These are phyloP conservation scores for Pyrenochaeta sp. DNA, from an alignment of 2,329 filamentous ascomycete genomes.

Conservation along the genomic window DNA sequence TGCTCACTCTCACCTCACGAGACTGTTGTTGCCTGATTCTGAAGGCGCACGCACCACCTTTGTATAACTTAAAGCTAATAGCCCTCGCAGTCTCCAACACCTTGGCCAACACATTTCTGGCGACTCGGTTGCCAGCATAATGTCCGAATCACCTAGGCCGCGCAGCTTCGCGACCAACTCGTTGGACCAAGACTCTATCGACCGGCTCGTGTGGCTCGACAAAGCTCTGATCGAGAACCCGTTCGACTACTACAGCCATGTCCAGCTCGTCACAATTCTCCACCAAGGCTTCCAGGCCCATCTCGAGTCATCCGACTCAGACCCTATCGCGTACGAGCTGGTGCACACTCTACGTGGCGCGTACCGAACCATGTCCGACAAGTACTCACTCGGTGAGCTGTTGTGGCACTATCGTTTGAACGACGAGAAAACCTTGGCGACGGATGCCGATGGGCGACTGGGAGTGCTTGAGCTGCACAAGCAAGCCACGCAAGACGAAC, in stretches of 20 bases:
- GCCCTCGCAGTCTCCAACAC: constrained; percentile 30
- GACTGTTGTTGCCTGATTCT: constrained; percentile 25
- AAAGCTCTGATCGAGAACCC: constrained; percentile 55
- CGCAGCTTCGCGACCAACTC: constrained; percentile 53
- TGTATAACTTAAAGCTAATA: constrained; percentile 14
- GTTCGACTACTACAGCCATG: constrained; percentile 58
- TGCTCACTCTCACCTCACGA: constrained; percentile 27
- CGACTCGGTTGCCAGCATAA: constrained; percentile 55
- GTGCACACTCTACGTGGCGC: constrained; percentile 57
- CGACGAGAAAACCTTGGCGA: constrained; percentile 69
- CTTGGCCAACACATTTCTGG: constrained; percentile 51
- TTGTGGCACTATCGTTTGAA: constrained; percentile 80
- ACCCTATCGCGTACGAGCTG: constrained; percentile 54
- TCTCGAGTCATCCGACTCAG: constrained; percentile 34
- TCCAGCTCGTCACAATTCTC: constrained; percentile 56
- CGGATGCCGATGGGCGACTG: constrained; percentile 71
- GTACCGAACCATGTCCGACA: constrained; percentile 66
- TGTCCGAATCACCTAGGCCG: constrained; percentile 56
- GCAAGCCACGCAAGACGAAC: constrained; percentile 73
- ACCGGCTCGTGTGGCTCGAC: constrained; percentile 54
- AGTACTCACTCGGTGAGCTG: constrained; percentile 76
- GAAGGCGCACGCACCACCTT: constrained; percentile 16
- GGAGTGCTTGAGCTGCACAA: constrained; percentile 75
- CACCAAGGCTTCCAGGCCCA: constrained; percentile 58
- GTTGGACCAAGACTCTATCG: constrained; percentile 53